Percentiles rank a stretch among this genome's conserved stretches.
phyloP scores from a whole-genome alignment of 2,329 filamentous ascomycete genomes.

The Alternaria gansuensis region DNA sequence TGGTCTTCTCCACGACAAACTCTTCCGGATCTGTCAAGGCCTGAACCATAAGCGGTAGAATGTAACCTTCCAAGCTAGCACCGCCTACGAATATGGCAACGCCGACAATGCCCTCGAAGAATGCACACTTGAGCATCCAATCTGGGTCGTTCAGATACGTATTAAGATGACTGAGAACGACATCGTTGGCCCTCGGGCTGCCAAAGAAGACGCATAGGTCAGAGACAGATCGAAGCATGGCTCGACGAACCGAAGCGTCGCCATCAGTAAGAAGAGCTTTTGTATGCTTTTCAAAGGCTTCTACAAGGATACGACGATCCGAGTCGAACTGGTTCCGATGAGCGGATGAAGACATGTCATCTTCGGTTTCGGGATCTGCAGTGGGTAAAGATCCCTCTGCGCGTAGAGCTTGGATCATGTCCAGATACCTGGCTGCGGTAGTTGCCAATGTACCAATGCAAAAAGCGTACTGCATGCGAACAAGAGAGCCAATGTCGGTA shows the following conservation, averaged over 20 bases:
- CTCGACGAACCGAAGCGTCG: conserved; percentile 84
- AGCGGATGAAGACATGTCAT: conserved; percentile 71
- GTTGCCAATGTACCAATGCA: conserved; percentile 88
- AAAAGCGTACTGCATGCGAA: conserved; percentile 90
- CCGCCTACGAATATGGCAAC: conserved; percentile 91
- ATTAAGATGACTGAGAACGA: conserved; percentile 94
- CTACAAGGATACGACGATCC: conserved; percentile 81
- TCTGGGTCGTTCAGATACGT: conserved; percentile 96
- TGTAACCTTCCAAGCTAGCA: conserved; percentile 90
- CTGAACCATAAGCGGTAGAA: conserved; percentile 93
- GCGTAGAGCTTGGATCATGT: conserved; percentile 87
- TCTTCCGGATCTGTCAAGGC: conserved; percentile 93
- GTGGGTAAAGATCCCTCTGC: conserved; percentile 83
- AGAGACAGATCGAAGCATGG: conserved; percentile 90
- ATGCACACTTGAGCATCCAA: conserved; percentile 95
- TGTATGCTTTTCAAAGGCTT: conserved; percentile 85
- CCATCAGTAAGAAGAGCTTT: conserved; percentile 88
- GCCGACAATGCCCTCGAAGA: conserved; percentile 94
- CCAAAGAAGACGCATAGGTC: conserved; percentile 96
- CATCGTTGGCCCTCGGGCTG: conserved; percentile 88
- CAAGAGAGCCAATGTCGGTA: conserved; percentile 66
- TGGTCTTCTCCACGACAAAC: conserved; percentile 88
- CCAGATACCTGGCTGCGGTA: conserved; percentile 83
- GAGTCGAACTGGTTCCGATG: conserved; percentile 88
- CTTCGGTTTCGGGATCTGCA: conserved; percentile 80